Conservation (phyloP, 2,329 filamentous ascomycete genomes). For the Cyanodermella asteris region DNA sequence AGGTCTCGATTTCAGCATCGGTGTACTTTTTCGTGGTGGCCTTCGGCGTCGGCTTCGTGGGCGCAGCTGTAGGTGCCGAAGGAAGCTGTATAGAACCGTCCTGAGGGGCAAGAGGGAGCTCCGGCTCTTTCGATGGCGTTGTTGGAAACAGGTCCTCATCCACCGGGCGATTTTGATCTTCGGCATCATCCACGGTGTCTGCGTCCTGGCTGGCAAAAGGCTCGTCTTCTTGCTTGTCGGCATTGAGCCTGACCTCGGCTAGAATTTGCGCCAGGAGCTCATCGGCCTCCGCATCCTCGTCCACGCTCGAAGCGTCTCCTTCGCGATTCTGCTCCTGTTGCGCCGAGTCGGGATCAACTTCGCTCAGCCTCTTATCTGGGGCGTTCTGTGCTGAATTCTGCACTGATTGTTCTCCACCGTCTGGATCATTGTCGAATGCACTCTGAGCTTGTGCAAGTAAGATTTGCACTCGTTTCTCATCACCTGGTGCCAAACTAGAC, state of each 20-base stretch:
- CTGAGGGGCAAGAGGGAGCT: conserved; percentile 9
- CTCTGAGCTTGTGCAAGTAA: conserved; percentile 10
- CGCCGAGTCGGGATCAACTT: neutral
- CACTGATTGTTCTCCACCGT: neutral
- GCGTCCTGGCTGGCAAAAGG: neutral
- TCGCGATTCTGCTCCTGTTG: conserved; percentile 3
- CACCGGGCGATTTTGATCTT: conserved; percentile 6
- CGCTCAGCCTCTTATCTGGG: conserved; percentile 2
- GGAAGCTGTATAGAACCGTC: conserved; percentile 15
- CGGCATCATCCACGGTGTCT: conserved; percentile 3
- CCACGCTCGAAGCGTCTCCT: neutral
- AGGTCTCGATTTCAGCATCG: conserved; percentile 51
- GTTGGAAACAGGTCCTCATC: conserved; percentile 3
- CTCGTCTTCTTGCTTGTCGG: conserved; percentile 1
- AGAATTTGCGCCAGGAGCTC: conserved; percentile 12
- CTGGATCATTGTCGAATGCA: conserved; percentile 6
- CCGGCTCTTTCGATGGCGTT: conserved; percentile 6
- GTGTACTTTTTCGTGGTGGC: conserved; percentile 26
- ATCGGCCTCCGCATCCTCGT: conserved; percentile 11
- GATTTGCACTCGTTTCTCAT: conserved; percentile 10
- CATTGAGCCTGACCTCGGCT: conserved; percentile 9
- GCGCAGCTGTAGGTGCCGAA: conserved; percentile 23
- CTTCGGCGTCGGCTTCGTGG: conserved; percentile 15
- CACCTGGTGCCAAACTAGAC: too few species aligned
- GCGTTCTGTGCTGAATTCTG: neutral